Evolutionary conservation across 495 filamentous ascomycete species (phyloP).

Genomic region (Aspergillus avenaceus): DNA sequence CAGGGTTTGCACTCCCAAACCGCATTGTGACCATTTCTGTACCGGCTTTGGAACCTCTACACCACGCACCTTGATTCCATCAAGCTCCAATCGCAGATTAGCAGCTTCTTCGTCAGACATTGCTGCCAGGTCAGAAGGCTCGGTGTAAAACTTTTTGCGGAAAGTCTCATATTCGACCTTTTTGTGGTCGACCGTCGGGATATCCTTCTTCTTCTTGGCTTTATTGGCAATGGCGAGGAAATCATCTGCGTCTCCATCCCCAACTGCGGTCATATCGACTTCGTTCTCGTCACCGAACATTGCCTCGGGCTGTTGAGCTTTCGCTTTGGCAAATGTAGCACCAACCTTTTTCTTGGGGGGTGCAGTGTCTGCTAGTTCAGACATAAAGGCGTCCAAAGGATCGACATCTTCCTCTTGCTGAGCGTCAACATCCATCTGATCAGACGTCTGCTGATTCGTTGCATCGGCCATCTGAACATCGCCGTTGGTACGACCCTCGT

Average conservation of each 20-base stretch:
- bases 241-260: slow-evolving; percentile 70
- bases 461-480: slow-evolving; percentile 44
- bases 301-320: slow-evolving; percentile 66
- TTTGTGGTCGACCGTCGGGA: slow-evolving; percentile 77
- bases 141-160: slow-evolving; percentile 89
- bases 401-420: slow-evolving; percentile 69
- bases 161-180: slow-evolving; percentile 84
- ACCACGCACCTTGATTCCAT: slow-evolving; percentile 90
- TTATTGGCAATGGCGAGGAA: slow-evolving; percentile 85
- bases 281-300: slow-evolving; percentile 84
- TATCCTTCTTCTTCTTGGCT: slow-evolving; percentile 90
- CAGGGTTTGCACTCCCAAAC: slow-evolving; percentile 79
- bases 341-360: slow-evolving; percentile 36
- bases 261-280: slow-evolving; percentile 65
- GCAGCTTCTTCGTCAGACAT: slow-evolving; percentile 85
- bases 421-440: slow-evolving; percentile 35
- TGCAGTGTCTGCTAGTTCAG: slow-evolving; percentile 58
- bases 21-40: slow-evolving; percentile 94
- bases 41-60: slow-evolving; percentile 88
- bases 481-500: slow-evolving; percentile 31
- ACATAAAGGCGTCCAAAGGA: slow-evolving; percentile 96
- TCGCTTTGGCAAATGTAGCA: slow-evolving; percentile 42
- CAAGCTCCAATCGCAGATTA: slow-evolving; percentile 77
- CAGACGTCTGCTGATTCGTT: slow-evolving; percentile 28
- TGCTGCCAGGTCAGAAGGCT: slow-evolving; percentile 75